Conservation (phyloP, 495 filamentous ascomycete genomes). For the Evernia prunastri region DNA sequence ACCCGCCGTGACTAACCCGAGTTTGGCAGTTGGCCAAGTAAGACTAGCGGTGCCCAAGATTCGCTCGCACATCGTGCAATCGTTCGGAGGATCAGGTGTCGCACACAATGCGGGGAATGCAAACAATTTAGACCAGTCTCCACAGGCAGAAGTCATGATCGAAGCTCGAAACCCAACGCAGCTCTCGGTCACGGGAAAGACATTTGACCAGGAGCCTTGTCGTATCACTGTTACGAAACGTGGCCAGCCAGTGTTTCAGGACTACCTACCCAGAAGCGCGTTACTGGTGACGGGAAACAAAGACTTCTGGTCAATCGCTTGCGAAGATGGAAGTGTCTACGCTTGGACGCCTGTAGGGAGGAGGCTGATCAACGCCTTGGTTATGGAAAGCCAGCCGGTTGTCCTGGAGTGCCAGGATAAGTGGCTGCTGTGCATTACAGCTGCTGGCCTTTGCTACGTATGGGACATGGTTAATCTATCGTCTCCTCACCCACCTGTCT, state of each 20-base stretch:
- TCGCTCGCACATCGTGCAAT: conserved; percentile 67
- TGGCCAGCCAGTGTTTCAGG: conserved; percentile 87
- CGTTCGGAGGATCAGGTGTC: conserved; percentile 44
- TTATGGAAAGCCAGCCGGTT: conserved; percentile 88
- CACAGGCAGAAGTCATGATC: conserved; percentile 44
- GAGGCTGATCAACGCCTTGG: conserved; percentile 70
- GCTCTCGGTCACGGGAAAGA: conserved; percentile 48
- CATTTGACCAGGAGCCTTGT: conserved; percentile 67
- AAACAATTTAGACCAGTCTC: conserved; percentile 38
- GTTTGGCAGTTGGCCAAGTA: conserved; percentile 74
- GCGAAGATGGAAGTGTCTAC: conserved; percentile 89
- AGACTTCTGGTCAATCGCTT: conserved; percentile 84
- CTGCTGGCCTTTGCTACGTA: conserved; percentile 83
- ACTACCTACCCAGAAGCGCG: conserved; percentile 77
- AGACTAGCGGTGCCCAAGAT: conserved; percentile 85
- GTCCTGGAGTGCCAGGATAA: conserved; percentile 84
- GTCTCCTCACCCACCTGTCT: conserved; percentile 83
- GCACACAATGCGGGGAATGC: conserved; percentile 18
- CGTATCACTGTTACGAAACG: conserved; percentile 72
- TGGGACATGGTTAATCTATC: conserved; percentile 87
- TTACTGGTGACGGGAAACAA: conserved; percentile 83
- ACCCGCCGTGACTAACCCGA: conserved; percentile 77
- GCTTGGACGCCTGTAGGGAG: conserved; percentile 94
- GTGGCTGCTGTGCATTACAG: conserved; percentile 82
- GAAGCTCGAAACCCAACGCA: conserved; percentile 66